Evolutionary conservation across 768 basidiomycete species (phyloP).

Genomic region (Termitomyces sp.): DNA sequence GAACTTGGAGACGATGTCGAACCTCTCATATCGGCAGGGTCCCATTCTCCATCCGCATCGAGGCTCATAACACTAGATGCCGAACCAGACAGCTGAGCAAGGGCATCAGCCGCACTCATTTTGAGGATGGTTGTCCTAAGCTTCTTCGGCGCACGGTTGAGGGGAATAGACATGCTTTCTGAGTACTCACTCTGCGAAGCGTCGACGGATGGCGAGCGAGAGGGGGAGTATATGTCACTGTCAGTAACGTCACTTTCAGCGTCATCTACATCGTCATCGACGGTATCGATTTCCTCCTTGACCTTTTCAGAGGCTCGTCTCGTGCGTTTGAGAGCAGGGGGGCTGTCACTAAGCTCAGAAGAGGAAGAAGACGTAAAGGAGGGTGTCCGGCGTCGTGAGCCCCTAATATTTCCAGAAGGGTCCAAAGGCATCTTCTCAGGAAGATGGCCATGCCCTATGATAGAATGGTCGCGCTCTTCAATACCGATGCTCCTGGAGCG

Average conservation of each 20-base stretch:
- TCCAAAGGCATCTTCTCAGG: background rate
- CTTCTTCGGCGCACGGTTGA: slow-evolving; percentile 3
- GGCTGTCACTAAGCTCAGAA: slow-evolving; percentile 1
- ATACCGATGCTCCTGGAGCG: slow-evolving; percentile 3
- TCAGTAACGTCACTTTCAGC: slow-evolving; percentile 13
- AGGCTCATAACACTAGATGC: background rate
- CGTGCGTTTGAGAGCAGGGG: slow-evolving; percentile 7
- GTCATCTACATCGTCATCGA: slow-evolving; percentile 4
- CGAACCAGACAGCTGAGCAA: slow-evolving; percentile 13
- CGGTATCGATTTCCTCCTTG: background rate
- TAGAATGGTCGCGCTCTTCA: background rate
- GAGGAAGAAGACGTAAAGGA: slow-evolving; percentile 12
- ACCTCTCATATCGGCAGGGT: background rate
- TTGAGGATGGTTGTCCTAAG: slow-evolving; percentile 1
- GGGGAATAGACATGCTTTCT: background rate
- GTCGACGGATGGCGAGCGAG: slow-evolving; percentile 15
- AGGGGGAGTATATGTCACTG: slow-evolving; percentile 16
- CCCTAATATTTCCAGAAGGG: background rate
- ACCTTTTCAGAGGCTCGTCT: slow-evolving; percentile 1
- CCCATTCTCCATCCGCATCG: slow-evolving; percentile 6
- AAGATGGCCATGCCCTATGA: background rate
- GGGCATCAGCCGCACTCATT: slow-evolving; percentile 18
- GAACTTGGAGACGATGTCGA: slow-evolving; percentile 3
- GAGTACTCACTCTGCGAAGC: slow-evolving; percentile 14
- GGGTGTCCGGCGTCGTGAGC: slow-evolving; percentile 7